These are phyloP conservation scores for Pseudopyricularia cyperi DNA, from an alignment of 2,329 filamentous ascomycete species.

Conservation along the genomic window DNA sequence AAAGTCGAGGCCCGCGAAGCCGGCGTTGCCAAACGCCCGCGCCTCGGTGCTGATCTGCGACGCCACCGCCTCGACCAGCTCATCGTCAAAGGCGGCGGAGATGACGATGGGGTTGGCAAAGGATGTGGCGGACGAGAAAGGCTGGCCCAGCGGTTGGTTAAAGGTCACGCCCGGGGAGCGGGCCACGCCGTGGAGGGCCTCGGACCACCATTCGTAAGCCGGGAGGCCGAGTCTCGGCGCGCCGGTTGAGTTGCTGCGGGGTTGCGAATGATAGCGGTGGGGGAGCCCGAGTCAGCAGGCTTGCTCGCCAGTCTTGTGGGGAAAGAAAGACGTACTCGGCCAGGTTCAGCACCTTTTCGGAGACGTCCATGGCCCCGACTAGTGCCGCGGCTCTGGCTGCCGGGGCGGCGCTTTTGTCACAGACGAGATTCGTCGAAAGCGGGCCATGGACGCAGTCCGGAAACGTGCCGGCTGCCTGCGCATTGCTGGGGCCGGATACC, in stretches of 20 bases:
- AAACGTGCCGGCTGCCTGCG: neutral
- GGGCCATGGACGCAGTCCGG: neutral
- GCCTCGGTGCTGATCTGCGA: conserved; percentile 15
- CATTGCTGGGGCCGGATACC: neutral
- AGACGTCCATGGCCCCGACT: conserved; percentile 16
- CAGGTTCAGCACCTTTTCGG: conserved; percentile 19
- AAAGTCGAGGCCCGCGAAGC: conserved; percentile 29
- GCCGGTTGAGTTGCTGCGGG: neutral
- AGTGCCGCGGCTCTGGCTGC: conserved; percentile 16
- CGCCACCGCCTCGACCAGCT: conserved; percentile 12
- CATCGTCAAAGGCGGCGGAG: conserved; percentile 18
- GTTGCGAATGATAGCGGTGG: neutral
- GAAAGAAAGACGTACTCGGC: conserved; percentile 13
- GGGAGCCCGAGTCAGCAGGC: neutral
- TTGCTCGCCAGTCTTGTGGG: conserved; percentile 41
- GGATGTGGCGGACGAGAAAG: conserved; percentile 16
- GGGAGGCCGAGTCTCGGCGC: conserved; percentile 4
- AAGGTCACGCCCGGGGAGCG: conserved; percentile 10
- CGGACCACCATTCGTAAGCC: conserved; percentile 7
- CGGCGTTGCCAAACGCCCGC: conserved; percentile 17
- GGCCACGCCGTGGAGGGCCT: conserved; percentile 11
- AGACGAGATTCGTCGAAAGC: conserved; percentile 12
- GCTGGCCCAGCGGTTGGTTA: conserved; percentile 3
- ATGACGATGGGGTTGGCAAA: conserved; percentile 18
- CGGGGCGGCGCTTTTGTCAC: conserved; percentile 14